Base-by-base conservation (phyloP, 139 green algal species). In the Coelastrella sp. region DNA sequence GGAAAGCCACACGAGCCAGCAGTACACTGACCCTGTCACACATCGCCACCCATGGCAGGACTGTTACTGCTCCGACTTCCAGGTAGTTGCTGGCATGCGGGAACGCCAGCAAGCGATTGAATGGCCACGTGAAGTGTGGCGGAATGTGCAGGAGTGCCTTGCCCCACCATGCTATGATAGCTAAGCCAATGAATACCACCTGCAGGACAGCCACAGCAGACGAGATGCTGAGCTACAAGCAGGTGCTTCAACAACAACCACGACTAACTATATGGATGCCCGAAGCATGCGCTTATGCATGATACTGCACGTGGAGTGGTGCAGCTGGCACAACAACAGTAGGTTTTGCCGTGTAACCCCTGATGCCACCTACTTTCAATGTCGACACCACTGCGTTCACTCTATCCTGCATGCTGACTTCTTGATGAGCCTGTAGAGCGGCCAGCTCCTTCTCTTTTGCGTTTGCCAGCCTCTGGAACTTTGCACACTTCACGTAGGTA, bases 391-490 rank as follows among this genome's bases (percentile, higher is more conserved):
- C 60, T n/a, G 84, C 16, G 7, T 90, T 56, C 4, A 92, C 54
- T 23, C 83, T 73, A 5, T 92, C 84, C 23, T 85, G 83, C 22
- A 87, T 5, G 20, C 56, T 78, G 16, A 71, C 54, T 5, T 91
- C 87, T 7, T 64, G 65, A 5, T 87, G 73, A 16, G 59, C 60
- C 11, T 78, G 68, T 7, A 94, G 80, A 14, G 88, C 84, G 11
- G 85, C 73, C 22, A 94, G 65, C 74, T 94, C 91, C 68, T 92
- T 92, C 59, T 94, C 91, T 89, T 94, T 94, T n/a, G 88, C 85
- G 17, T 94, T 94, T 1, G 91, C 91, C 5, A 94, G 73, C 10
- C 91, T 84, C 80, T 91, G 84, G 16, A 84, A 89, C 73, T 92
- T 92, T 16, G 91, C 91, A 58, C 89, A 91, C 65, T 90, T 90